These are phyloP conservation scores for Cystobasidium onofrii DNA, from an alignment of 768 basidiomycete genomes.

Conservation along the genomic window DNA sequence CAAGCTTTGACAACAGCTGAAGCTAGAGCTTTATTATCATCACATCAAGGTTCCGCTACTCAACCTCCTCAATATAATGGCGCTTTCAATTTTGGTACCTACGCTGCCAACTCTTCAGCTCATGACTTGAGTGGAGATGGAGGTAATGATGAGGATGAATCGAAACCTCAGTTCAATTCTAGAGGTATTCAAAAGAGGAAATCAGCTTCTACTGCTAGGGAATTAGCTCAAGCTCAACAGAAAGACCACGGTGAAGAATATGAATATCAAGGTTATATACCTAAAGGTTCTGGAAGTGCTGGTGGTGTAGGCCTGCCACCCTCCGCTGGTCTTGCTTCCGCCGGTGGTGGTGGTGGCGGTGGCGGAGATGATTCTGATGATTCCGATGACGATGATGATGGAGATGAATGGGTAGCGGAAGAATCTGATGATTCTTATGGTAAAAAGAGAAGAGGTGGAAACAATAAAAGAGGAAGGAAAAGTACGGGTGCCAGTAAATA, in stretches of 20 bases:
- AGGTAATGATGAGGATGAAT: not conserved
- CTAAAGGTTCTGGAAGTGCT: not conserved
- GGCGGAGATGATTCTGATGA: not conserved
- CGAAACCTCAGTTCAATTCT: not conserved
- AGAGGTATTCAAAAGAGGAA: not conserved
- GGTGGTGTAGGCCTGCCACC: not conserved
- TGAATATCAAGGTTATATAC: not conserved
- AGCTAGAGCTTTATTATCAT: slow-evolving; percentile 12
- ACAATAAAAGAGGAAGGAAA: not conserved
- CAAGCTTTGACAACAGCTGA: not conserved
- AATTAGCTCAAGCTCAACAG: slow-evolving; percentile 8
- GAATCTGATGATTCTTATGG: slow-evolving; percentile 26
- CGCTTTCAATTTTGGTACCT: not conserved
- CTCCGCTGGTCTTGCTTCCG: not conserved
- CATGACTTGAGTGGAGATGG: not conserved
- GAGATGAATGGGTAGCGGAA: slow-evolving; percentile 26
- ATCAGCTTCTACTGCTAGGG: slow-evolving; percentile 7
- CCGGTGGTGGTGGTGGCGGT: not conserved
- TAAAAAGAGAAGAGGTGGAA: slow-evolving; percentile 9
- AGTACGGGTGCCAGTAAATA: not conserved
- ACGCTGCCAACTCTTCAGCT: not conserved
- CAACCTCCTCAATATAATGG: not conserved
- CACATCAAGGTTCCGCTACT: not conserved
- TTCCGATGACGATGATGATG: slow-evolving; percentile 16
- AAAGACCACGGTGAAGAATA: not conserved